A percentile compares a stretch with the other conserved stretches of the same genome.
These are phyloP conservation scores for Sarcodon aspratus DNA, from an alignment of 768 basidiomycete genomes.

Conservation along the genomic window DNA sequence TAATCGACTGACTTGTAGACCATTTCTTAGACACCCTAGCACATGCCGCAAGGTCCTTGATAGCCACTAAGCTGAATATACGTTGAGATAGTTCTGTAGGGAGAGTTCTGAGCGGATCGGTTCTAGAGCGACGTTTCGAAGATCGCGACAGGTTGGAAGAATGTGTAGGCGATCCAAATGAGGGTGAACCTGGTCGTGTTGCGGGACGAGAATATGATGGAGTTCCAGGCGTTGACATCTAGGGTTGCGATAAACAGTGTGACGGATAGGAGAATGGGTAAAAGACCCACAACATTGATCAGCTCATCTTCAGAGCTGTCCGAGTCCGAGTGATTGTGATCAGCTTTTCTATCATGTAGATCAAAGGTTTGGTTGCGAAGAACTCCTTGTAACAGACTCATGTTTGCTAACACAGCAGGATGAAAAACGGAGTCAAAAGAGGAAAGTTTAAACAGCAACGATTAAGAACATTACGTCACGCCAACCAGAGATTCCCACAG, in stretches of 20 bases:
- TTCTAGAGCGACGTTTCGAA: slow-evolving; percentile 8
- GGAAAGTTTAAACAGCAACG: background rate
- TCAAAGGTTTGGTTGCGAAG: slow-evolving; percentile 42
- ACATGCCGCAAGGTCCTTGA: slow-evolving; percentile 64
- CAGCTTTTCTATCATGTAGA: slow-evolving; percentile 17
- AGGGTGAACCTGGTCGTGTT: slow-evolving; percentile 30
- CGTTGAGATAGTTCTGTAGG: slow-evolving; percentile 77
- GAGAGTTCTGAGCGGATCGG: slow-evolving; percentile 58
- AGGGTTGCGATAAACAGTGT: slow-evolving; percentile 3
- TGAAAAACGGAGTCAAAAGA: background rate
- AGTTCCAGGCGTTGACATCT: slow-evolving; percentile 62
- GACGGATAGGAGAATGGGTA: background rate
- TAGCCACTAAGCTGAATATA: slow-evolving; percentile 54
- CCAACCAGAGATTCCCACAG: background rate
- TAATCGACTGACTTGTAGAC: slow-evolving; percentile 81
- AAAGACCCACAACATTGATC: slow-evolving; percentile 52
- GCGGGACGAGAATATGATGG: slow-evolving; percentile 45
- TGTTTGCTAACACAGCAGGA: slow-evolving; percentile 26
- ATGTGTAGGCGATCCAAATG: slow-evolving; percentile 37
- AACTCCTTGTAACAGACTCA: slow-evolving; percentile 59
- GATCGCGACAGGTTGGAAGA: slow-evolving; percentile 17
- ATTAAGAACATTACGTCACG: background rate
- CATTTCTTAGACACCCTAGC: slow-evolving; percentile 79
- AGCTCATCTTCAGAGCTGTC: slow-evolving; percentile 60
- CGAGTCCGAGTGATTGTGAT: slow-evolving; percentile 18